Evolutionary conservation across 1,284 basidiomycete species (phyloP), one percentile per base, ranked within the genome.

Genomic region (Leccinum fallax): DNA sequence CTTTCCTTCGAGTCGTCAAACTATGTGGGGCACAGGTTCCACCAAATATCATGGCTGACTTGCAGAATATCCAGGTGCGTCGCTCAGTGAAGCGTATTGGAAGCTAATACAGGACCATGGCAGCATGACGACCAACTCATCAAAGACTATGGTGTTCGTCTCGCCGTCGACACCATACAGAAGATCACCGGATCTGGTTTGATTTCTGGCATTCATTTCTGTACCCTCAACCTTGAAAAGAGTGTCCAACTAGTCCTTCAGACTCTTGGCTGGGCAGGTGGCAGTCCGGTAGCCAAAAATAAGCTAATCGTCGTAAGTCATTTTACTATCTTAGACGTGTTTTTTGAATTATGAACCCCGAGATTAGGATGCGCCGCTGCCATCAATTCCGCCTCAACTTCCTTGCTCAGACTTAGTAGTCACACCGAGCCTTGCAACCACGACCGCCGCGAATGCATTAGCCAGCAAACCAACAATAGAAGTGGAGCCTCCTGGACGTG

Each of bases 181-280:
- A 79, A 80, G 53, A 72, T 91, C 60, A 83, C 79, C 4, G 67
- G 65, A 46, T 69, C 71, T 2, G 84, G 86, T 9, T 84, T 84
- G 24, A 82, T 98, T 19, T 82, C 83, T 4, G 95, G 95, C 2
- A 90, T 98, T 58, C 96, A 99, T 76, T 90, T 99, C 67, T 98
- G 95, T 76, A 99, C 97, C 4, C 83, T 99, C 66, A 99, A 99
- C 76, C 84, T 99, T 16, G 97, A 99, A 76, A 97, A 95, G 80
- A 97, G 95, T 67, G 91, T 98, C 6, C 89, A 90, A 58, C 86
- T 88, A n/a, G 89, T 98, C 5, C 79, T 99, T 54, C 93, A 95
- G 69, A 81, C 78, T 32, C 82, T 98, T 15, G 81, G 83, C 52
- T 95, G 95, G 93, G 77, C 79, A 65, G 77, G 81, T 59, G 67